Evolutionary conservation across 352 stramenopile species (phyloP), one percentile per base, ranked within the genome.

Genomic region (Pythium volutum): DNA sequence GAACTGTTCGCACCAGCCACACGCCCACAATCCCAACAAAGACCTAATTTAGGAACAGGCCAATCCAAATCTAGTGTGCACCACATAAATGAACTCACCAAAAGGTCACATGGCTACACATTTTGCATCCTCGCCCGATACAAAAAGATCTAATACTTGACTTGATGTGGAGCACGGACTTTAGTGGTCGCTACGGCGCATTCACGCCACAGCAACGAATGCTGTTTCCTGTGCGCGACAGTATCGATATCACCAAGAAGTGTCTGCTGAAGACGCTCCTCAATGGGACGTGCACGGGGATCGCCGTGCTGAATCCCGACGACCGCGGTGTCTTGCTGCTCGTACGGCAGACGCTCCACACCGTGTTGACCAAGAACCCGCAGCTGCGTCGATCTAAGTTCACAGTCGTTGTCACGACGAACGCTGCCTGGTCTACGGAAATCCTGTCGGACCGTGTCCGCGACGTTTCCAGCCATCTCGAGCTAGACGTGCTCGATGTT

Each of bases 151-250:
- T 49, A 3, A n/a, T n/a, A 31, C 11, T 38, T 9, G 36, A 38
- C 18, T 23, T 26, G 6, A 89, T 90, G 81, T 87, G 79, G 78
- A 85, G 78, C 48, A 47, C 69, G 0, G 74, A 71, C 36, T 62
- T 73, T 53, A 73, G 71, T 47, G 75, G 73, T 7, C 55, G 60
- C 25, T 36, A 63, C 39, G 74, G 78, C 46, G 51, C 52, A 27
- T 73, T 88, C 52, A 59, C 43, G 39, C 67, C 69, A 11, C 61
- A 77, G 45, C 74, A 87, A 54, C 75, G 81, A 6, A 20, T 88
- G 47, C 49, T 86, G 45, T 87, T 90, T 56, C 66, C 64, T n/a
- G 65, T 86, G 34, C 41, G 31, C 5, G 69, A 74, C 48, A 14
- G 50, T 7, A 20, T 47, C 5, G 64, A 74, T 18, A 42, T 20